Percentiles rank a stretch among this genome's conserved stretches.
These are phyloP conservation scores for Puccinia horiana DNA, from an alignment of 1,284 basidiomycete genomes.

Conservation along the genomic window DNA sequence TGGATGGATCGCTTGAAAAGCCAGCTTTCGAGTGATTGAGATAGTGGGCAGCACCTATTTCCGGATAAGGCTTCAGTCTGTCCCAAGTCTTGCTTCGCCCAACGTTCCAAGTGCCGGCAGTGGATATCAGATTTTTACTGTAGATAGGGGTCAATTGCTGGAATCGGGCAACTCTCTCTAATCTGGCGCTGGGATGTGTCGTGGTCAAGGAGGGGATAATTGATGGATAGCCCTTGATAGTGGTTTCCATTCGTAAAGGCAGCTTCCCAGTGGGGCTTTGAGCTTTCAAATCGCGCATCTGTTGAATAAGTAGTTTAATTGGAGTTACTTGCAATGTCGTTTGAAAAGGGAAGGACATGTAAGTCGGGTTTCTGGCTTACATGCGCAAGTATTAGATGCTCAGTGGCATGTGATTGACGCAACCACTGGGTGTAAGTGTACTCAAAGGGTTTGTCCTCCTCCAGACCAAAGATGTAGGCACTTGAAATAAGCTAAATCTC, in stretches of 20 bases:
- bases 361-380: constrained; percentile 1
- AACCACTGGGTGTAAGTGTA: constrained; percentile 40
- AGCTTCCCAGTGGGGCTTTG: constrained; percentile 51
- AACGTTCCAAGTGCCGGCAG: constrained; percentile 53
- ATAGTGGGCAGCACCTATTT: constrained; percentile 42
- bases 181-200: constrained; percentile 49
- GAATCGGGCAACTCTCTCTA: constrained; percentile 40
- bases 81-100: constrained; percentile 54
- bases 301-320: not conserved
- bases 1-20: constrained; percentile 18
- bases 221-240: constrained; percentile 53
- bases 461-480: constrained; percentile 42
- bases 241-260: constrained; percentile 53
- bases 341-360: not conserved
- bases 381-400: constrained; percentile 43
- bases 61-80: constrained; percentile 49
- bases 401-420: constrained; percentile 34
- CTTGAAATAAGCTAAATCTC: not conserved
- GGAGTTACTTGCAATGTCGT: not conserved
- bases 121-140: constrained; percentile 32
- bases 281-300: constrained; percentile 53
- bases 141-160: constrained; percentile 7
- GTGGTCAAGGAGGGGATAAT: constrained; percentile 51
- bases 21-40: constrained; percentile 24
- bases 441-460: constrained; percentile 41